Conservation (phyloP, 2,329 filamentous ascomycete species). For the Elsinoe arachidis region DNA sequence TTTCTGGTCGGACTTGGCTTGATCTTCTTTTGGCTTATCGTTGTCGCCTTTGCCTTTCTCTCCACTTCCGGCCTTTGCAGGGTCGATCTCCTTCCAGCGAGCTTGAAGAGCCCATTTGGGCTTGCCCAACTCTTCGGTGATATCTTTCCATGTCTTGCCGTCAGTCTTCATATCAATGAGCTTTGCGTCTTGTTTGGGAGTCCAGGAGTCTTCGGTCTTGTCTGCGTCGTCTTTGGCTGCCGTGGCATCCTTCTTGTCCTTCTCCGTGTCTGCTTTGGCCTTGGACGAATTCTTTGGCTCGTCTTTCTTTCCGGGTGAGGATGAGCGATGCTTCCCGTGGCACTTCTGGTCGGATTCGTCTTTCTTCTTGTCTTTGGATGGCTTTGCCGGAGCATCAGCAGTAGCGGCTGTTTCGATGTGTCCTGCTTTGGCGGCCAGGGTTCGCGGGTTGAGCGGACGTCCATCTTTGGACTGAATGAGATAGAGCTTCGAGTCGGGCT, state of each 20-base stretch:
- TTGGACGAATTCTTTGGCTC: background rate
- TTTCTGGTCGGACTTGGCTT: background rate
- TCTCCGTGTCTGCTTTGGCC: background rate
- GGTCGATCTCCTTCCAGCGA: constrained; percentile 32
- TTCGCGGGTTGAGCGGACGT: background rate
- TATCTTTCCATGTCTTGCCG: constrained; percentile 25
- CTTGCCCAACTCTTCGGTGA: constrained; percentile 27
- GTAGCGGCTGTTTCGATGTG: background rate
- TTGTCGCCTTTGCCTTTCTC: constrained; percentile 10
- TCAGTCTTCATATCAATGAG: constrained; percentile 30
- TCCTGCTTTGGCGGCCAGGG: background rate
- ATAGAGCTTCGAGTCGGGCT: background rate
- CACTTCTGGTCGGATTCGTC: background rate
- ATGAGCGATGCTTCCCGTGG: background rate
- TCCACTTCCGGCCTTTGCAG: constrained; percentile 13
- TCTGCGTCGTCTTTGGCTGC: constrained; percentile 1
- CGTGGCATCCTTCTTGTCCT: background rate
- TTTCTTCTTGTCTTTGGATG: background rate
- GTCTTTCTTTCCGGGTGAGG: background rate
- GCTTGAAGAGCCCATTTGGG: constrained; percentile 16
- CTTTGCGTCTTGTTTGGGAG: constrained; percentile 33
- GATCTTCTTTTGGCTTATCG: constrained; percentile 7
- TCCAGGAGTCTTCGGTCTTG: constrained; percentile 21
- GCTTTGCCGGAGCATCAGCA: background rate
- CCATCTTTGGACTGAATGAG: background rate